These are phyloP conservation scores for Fraxinus cuspidata DNA, from an alignment of 257 asterid genomes.

Conservation along the genomic window DNA sequence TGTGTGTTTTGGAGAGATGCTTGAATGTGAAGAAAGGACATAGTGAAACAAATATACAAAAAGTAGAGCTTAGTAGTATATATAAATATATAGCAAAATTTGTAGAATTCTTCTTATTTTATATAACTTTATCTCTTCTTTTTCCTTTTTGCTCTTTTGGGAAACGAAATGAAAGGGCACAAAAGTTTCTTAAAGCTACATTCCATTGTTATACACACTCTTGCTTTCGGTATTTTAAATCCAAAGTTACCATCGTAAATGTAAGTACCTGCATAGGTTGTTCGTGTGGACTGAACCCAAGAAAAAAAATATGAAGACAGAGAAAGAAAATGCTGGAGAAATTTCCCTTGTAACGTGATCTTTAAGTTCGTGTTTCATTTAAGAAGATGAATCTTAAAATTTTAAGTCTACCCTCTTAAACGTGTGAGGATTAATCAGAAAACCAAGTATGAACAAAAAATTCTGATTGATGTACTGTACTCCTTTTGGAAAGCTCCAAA, in stretches of 20 bases:
- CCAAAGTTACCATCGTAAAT: background rate
- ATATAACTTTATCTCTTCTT: background rate
- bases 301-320: too few species aligned
- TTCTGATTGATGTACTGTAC: background rate
- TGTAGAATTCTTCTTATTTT: background rate
- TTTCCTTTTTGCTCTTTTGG: constrained; percentile 26
- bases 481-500: constrained; percentile 34
- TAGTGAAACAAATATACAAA: constrained; percentile 4
- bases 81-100: constrained; percentile 18
- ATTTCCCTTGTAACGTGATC: too few species aligned
- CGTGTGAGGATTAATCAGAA: background rate
- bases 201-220: background rate
- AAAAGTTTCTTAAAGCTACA: constrained; percentile 18
- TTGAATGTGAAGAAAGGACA: constrained; percentile 40
- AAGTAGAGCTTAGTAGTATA: constrained; percentile 26
- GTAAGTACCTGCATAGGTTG: background rate
- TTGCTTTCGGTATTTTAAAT: background rate
- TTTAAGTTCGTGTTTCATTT: background rate
- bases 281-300: background rate
- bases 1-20: background rate
- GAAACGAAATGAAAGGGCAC: constrained; percentile 1
- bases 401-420: background rate
- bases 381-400: background rate
- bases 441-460: background rate
- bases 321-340: too few species aligned